phyloP scores from a whole-genome alignment of 2,329 filamentous ascomycete genomes.

The Paraconiothyrium brasiliense region DNA sequence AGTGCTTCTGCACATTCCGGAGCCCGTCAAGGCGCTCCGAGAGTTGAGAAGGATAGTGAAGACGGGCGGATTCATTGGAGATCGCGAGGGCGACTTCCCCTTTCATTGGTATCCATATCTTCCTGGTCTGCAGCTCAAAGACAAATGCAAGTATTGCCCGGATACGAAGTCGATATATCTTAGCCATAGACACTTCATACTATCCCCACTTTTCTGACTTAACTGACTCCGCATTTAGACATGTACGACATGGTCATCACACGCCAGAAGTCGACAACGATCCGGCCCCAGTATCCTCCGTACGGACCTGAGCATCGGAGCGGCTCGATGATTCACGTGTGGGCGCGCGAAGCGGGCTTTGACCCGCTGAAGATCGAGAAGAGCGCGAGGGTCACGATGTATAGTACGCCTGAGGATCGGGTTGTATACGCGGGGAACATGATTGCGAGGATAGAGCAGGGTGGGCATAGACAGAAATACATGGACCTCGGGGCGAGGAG shows the following conservation, averaged over 20 bases:
- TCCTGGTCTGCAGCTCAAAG: slow-evolving; percentile 27
- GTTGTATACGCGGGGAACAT: slow-evolving; percentile 34
- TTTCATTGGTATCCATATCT: slow-evolving; percentile 29
- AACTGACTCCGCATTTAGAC: too few species aligned
- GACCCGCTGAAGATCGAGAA: slow-evolving; percentile 26
- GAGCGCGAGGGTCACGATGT: slow-evolving; percentile 17
- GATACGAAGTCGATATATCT: too few species aligned
- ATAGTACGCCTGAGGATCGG: slow-evolving; percentile 27
- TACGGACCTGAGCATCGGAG: slow-evolving; percentile 28
- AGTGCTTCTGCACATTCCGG: slow-evolving; percentile 61
- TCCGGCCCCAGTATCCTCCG: slow-evolving; percentile 27
- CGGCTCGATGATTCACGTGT: slow-evolving; percentile 35
- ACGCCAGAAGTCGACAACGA: slow-evolving; percentile 7
- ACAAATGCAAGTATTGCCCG: slow-evolving; percentile 16
- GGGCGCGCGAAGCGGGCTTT: slow-evolving; percentile 35
- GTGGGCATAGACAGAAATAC: slow-evolving; percentile 35
- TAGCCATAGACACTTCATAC: too few species aligned
- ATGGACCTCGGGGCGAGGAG: slow-evolving; percentile 4
- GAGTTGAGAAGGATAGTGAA: slow-evolving; percentile 64
- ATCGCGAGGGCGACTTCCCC: slow-evolving; percentile 30
- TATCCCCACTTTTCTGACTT: too few species aligned
- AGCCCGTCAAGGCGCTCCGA: slow-evolving; percentile 57
- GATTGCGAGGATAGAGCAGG: slow-evolving; percentile 24
- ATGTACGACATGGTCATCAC: slow-evolving; percentile 46
- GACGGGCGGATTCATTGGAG: slow-evolving; percentile 57